Evolutionary conservation across 1,284 basidiomycete genomes (phyloP), one percentile per base, ranked within the genome.

Genomic region (Fomitopsis palustris): DNA sequence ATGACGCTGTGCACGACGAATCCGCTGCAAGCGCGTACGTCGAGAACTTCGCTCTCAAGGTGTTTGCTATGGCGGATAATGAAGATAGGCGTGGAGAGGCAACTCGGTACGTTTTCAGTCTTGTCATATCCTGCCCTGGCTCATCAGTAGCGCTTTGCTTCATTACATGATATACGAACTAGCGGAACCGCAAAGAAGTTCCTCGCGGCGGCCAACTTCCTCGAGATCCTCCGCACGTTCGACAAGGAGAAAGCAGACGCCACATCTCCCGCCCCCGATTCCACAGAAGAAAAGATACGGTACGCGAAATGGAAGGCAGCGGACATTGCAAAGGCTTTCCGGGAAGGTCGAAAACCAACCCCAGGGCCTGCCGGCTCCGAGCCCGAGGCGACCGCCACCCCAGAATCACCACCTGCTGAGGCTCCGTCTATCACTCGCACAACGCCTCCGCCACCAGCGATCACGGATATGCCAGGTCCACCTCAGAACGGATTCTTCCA

Each of bases 301-400:
- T 96, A 96, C 72, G 83, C 93, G 7, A 95, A 95, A 74, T 96
- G 94, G 94, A 95, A 95, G 72, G 94, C 94, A 33, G 85, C 88
- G 6, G 92, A 95, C 64, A 94, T 96, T 42, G 83, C 88, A 19
- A 95, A 92, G 72, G 92, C 94, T 2, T 83, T 93, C 69, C 85
- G 93, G n/a, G 93, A 95, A 72, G 93, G 92, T 12, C 82, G 88
- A 27, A 84, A 81, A 61, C 92, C 92, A 47, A 76, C 78, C 1
- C 82, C 90, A 1, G 90, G 86, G 12, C 82, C 87, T 51, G 80
- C 83, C 52, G 82, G 74, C 17, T 75, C 77, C 35, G 52, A 60
- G 23, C 47, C 59, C 17, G 58, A 63, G 35, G 51, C 63, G 5
- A 58, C 54, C 31, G 14, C 52, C 61, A 52, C 63, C 49, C 64